Evolutionary conservation across 108 stramenopile species (phyloP).

Genomic region (Asterionellopsis glacialis): DNA sequence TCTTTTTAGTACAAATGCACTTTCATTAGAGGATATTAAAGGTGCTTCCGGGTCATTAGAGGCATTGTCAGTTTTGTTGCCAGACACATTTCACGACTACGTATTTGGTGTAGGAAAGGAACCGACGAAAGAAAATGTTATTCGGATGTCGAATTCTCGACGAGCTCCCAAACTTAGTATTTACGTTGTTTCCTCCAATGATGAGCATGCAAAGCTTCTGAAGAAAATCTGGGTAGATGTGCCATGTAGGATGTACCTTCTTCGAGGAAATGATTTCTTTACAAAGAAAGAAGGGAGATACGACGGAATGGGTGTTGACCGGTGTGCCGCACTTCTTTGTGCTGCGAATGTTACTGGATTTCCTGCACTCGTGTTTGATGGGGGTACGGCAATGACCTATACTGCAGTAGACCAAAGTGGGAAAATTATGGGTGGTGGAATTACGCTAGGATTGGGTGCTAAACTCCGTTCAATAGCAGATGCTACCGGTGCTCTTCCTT

Average conservation of each 20-base stretch:
- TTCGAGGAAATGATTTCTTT: conserved; percentile 63
- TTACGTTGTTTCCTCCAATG: conserved; percentile 61
- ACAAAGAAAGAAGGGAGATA: conserved; percentile 51
- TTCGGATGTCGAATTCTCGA: conserved; percentile 4
- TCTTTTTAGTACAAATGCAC: neutral
- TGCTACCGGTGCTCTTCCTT: conserved; percentile 48
- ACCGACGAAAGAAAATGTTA: conserved; percentile 18
- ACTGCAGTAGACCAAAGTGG: conserved; percentile 49
- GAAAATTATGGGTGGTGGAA: conserved; percentile 70
- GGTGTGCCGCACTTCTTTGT: conserved; percentile 39
- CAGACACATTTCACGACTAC: neutral
- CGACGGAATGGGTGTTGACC: conserved; percentile 67
- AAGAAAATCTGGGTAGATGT: conserved; percentile 33
- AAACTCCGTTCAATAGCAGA: conserved; percentile 37
- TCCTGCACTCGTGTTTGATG: conserved; percentile 63
- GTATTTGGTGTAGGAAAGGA: conserved; percentile 7
- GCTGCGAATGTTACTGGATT: conserved; percentile 38
- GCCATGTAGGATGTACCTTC: conserved; percentile 37
- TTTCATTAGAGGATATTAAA: neutral
- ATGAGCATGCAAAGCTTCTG: conserved; percentile 19
- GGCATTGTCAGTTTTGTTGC: neutral
- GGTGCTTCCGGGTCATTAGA: neutral
- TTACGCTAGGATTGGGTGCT: conserved; percentile 46
- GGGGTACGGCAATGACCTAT: conserved; percentile 71
- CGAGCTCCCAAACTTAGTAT: conserved; percentile 26